Evolutionary conservation across 345 rosid genomes (phyloP), one percentile per base, ranked within the genome.

Genomic region (Conringia planisiliqua): DNA sequence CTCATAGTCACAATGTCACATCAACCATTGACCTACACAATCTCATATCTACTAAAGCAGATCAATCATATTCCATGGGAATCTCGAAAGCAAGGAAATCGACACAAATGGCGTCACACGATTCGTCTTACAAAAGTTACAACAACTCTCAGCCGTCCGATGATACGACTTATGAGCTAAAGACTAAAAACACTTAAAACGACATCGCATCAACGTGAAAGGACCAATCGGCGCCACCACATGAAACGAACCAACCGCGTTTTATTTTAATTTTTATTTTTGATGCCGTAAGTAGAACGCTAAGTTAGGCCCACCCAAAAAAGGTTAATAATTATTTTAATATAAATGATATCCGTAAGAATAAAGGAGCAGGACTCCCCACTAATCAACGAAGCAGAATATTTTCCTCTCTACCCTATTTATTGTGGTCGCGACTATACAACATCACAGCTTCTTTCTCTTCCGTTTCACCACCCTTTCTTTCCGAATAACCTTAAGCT

Each of bases 351-450:
- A 52, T 52, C 17, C 14, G 6, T 8, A 47, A 58, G 22, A 70
- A 76, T n/a, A 76, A 70, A 77, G 24, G 24, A 22, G 35, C 12
- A 48, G 44, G 44, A 55, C 12, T 63, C 76, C 66, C 71, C 48
- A 71, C 66, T 48, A 43, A 65, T 57, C 58, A 62, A 64, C 66
- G 71, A 77, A 64, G 54, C 46, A 67, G 60, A 66, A 74, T 55
- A 59, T 66, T 1, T 43, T 20, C 52, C 79, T 11, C 16, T 2
- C 16, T 2, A 71, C 47, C 44, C 81, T 77, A 47, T 46, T 44
- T 56, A 73, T 63, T 65, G 73, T 68, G 78, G 39, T 76, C 83
- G 66, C 74, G 22, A 72, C 81, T 72, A 3, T 66, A 63, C 70
- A 48, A 3, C 46, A 77, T 78, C 55, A 10, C 22, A 68, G 24